Evolutionary conservation across 306 rosid species (phyloP).

Genomic region (Vicia villosa): DNA sequence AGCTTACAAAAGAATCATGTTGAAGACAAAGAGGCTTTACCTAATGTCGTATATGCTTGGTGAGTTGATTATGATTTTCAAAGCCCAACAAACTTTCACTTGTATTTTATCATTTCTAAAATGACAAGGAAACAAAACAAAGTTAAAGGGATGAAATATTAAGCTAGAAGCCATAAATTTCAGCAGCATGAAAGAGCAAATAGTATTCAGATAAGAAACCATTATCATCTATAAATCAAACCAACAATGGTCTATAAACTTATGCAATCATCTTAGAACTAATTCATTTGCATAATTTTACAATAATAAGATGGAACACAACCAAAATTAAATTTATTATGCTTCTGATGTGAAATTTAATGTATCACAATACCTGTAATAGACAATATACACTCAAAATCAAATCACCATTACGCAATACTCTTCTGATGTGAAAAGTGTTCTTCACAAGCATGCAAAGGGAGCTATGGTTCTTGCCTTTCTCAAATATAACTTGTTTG

Average conservation of each 20-base stretch:
- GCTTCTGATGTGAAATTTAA: no score
- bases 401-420: no score
- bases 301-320: no score
- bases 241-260: neutral
- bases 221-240: slow-evolving; percentile 15
- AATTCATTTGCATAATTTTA: neutral
- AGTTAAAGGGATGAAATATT: neutral
- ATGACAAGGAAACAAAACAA: neutral
- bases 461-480: no score
- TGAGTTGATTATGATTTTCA: neutral
- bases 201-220: neutral
- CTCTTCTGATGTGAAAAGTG: no score
- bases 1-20: slow-evolving; percentile 36
- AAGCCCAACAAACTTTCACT: neutral
- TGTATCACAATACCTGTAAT: no score
- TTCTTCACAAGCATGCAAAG: no score
- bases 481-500: no score
- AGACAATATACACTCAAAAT: no score
- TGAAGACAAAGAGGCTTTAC: no score
- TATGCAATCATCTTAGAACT: slow-evolving; percentile 22
- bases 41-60: neutral
- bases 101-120: slow-evolving; percentile 19
- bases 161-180: neutral
- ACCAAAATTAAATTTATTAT: no score
- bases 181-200: neutral